These are phyloP conservation scores for Xylariaceae sp. DNA, from an alignment of 2,329 filamentous ascomycete genomes.

Conservation along the genomic window DNA sequence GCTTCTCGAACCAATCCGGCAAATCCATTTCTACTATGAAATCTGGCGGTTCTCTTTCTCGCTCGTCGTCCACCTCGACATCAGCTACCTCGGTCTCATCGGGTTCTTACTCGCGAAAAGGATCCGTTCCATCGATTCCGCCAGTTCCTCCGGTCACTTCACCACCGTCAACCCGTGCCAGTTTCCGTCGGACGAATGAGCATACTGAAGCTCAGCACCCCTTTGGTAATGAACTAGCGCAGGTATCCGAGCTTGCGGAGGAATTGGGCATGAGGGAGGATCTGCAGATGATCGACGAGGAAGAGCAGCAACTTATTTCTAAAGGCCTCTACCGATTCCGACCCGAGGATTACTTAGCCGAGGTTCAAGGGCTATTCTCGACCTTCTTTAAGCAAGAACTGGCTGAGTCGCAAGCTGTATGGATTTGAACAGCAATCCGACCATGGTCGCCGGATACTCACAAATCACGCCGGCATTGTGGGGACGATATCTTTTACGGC, in stretches of 20 bases:
- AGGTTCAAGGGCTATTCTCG: constrained; percentile 72
- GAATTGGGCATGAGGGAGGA: constrained; percentile 72
- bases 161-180: constrained; percentile 30
- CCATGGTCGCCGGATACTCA: constrained; percentile 8
- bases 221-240: constrained; percentile 86
- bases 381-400: constrained; percentile 55
- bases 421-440: constrained; percentile 47
- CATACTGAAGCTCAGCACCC: constrained; percentile 52
- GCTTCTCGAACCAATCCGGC: constrained; percentile 58
- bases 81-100: constrained; percentile 52
- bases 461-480: constrained; percentile 8
- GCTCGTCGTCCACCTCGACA: constrained; percentile 60
- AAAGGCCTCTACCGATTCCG: constrained; percentile 74
- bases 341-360: constrained; percentile 80
- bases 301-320: constrained; percentile 69
- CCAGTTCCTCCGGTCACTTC: constrained; percentile 38
- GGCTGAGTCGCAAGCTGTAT: constrained; percentile 44
- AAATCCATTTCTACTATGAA: constrained; percentile 57
- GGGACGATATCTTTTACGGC: constrained; percentile 22
- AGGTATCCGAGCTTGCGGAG: constrained; percentile 91
- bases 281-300: constrained; percentile 68
- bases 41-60: constrained; percentile 57
- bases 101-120: constrained; percentile 36
- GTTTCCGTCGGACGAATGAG: constrained; percentile 34
- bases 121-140: constrained; percentile 36